Evolutionary conservation across 2,329 filamentous ascomycete species (phyloP), one percentile per base, ranked within the genome.

Genomic region (Claviceps spartinae): DNA sequence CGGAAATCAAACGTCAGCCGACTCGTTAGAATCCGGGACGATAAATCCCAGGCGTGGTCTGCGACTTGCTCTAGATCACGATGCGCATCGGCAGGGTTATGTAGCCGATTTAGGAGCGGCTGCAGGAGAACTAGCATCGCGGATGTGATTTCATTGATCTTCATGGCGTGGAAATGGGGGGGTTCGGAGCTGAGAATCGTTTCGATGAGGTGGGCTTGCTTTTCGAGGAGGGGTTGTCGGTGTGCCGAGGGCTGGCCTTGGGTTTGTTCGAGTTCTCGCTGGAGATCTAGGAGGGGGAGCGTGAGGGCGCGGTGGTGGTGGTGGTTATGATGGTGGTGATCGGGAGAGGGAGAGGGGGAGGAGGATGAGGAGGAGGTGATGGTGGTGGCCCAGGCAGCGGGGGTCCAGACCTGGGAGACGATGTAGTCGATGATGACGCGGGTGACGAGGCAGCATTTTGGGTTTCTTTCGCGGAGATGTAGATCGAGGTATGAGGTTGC

Each of bases 1-100:
- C 67, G 65, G 47, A 75, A 71, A 52, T 73, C 67, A 55, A 76
- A 72, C 0, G 69, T 70, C 42, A 71, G 58, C 16, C 70, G 64
- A 47, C 64, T 67, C 48, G 67, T 69, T 57, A 74, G 69, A 58
- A 80, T 71, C 57, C 70, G 68, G 43, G 68, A 68, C 1, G 73
- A 74, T 4, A 76, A 60, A 37, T 71, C 68, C 65, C 73, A 72
- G 0, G 71, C 71, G 11, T 62, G 58, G 51, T 67, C 65, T 48
- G 68, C 62, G 26, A 78, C 65, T 49, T 55, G 55, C 55, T 67
- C 65, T 26, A 77, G 66, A 52, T 76, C 74, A 45, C 62, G 63
- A 49, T 65, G 66, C 11, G 73, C 72, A 4, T 64, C 62, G 4
- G 62, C 52, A 0, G 67, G 64, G 52, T 65, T 57, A 34, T 62